Evolutionary conservation across 1,284 basidiomycete genomes (phyloP), one percentile per base, ranked within the genome.

Genomic region (Leccinum subrobustum): DNA sequence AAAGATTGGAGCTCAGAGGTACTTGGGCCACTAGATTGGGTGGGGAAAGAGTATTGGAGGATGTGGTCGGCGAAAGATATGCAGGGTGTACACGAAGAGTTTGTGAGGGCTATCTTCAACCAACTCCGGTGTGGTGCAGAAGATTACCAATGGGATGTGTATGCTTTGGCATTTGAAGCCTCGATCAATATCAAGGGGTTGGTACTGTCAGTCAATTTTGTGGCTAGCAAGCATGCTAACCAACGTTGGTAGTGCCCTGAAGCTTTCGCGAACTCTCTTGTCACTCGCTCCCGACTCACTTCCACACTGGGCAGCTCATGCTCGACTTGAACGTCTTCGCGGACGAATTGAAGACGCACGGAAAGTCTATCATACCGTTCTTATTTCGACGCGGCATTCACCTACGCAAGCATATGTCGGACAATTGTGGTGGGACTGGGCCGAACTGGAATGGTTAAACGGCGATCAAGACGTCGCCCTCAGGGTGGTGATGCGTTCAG

Each of bases 341-440:
- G 88, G 87, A 14, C 88, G 87, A 59, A 61, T 81, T 5, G 82
- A 85, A 50, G 89, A 92, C 7, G 92, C 93, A 5, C 82, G 95
- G 14, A 93, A 93, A 66, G 84, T 97, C 3, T 97, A 95, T 73
- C 81, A 87, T 65, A 89, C 89, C 1, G 78, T 87, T 7, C 80
- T 88, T 33, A 76, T 78, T 58, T 76, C 77, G 48, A 76, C 82
- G 0, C 74, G 78, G 3, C 73, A 76, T 11, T 60, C 74, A 25
- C 67, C 72, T 3, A 72, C 68, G 7, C 70, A 75, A 25, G 65
- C 70, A 7, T 79, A 76, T 50, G 71, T 77, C n/a, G 77, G 79
- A 18, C 76, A 77, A 63, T 70, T 97, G 47, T 95, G 92, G 90
- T 92, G 89, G 78, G 86, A 90, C 54, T 97, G 93, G 93, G 91